These are phyloP conservation scores for Psidium guajava DNA, from an alignment of 345 rosid species.

Conservation along the genomic window DNA sequence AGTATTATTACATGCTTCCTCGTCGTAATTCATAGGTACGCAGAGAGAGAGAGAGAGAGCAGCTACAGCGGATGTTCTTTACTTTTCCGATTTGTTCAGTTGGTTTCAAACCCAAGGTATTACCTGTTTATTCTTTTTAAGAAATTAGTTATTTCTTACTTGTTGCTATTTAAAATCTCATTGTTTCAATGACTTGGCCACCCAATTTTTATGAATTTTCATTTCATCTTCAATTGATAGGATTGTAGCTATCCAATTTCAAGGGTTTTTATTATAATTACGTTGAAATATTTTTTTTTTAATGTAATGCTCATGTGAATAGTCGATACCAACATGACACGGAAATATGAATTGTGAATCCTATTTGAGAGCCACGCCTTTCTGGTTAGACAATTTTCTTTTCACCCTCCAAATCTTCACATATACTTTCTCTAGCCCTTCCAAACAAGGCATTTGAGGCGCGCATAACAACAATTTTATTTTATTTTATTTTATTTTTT, in stretches of 20 bases:
- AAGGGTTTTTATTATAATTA: not conserved
- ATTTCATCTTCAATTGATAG: not conserved
- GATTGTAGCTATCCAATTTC: not conserved
- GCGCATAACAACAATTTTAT: too few species aligned
- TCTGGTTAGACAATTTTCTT: not conserved
- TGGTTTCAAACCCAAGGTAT: not conserved
- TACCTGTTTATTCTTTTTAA: not conserved
- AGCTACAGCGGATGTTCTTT: not conserved
- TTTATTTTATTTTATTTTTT: too few species aligned
- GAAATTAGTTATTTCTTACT: not conserved
- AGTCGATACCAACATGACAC: not conserved
- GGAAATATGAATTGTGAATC: fast-evolving
- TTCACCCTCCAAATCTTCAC: not conserved
- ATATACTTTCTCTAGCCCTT: not conserved
- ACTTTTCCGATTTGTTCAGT: not conserved
- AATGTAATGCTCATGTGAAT: not conserved
- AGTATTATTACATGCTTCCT: not conserved
- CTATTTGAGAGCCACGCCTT: not conserved
- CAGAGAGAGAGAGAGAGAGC: not conserved
- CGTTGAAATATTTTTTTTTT: not conserved
- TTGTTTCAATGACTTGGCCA: not conserved
- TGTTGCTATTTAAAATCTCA: not conserved
- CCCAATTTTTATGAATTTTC: not conserved
- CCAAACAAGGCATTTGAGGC: not conserved
- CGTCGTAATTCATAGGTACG: not conserved